Evolutionary conservation across 2,329 filamentous ascomycete species (phyloP).

Genomic region (Aspergillus felis): DNA sequence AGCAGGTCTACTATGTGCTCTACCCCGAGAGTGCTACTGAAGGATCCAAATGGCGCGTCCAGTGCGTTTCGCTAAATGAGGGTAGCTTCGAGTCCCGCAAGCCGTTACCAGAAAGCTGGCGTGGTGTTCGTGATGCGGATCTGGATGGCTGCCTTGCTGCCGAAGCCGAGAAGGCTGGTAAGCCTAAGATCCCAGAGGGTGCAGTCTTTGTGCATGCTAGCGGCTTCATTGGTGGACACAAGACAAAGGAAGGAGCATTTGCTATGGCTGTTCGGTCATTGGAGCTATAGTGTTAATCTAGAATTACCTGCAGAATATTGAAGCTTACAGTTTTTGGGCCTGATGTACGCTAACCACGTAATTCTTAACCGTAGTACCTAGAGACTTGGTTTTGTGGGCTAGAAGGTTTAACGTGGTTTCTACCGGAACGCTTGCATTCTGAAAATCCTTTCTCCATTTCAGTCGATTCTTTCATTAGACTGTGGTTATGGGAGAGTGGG

Average conservation of each 20-base stretch:
- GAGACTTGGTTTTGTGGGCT: not conserved
- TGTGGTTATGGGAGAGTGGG: not conserved
- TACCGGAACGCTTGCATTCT: not conserved
- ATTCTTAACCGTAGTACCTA: not conserved
- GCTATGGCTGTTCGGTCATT: constrained; percentile 64
- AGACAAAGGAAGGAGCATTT: constrained; percentile 81
- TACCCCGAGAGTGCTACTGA: constrained; percentile 78
- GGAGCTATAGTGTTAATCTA: constrained; percentile 16
- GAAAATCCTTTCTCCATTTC: too few species aligned
- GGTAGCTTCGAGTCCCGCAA: constrained; percentile 90
- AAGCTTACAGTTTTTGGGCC: not conserved
- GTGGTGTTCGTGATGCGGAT: constrained; percentile 82
- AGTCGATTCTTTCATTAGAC: not conserved
- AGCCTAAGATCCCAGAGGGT: constrained; percentile 44
- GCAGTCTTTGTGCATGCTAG: constrained; percentile 91
- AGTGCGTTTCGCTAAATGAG: constrained; percentile 79
- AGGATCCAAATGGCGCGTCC: constrained; percentile 85
- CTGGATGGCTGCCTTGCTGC: constrained; percentile 58
- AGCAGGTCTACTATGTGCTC: constrained; percentile 76
- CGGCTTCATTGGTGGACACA: constrained; percentile 94
- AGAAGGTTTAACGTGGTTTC: not conserved
- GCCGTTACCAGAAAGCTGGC: constrained; percentile 85
- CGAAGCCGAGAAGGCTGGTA: constrained; percentile 37
- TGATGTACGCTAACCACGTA: not conserved
- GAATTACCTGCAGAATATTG: not conserved